phyloP scores from a whole-genome alignment of 2,329 filamentous ascomycete genomes.

The Zopfia rhizophila region DNA sequence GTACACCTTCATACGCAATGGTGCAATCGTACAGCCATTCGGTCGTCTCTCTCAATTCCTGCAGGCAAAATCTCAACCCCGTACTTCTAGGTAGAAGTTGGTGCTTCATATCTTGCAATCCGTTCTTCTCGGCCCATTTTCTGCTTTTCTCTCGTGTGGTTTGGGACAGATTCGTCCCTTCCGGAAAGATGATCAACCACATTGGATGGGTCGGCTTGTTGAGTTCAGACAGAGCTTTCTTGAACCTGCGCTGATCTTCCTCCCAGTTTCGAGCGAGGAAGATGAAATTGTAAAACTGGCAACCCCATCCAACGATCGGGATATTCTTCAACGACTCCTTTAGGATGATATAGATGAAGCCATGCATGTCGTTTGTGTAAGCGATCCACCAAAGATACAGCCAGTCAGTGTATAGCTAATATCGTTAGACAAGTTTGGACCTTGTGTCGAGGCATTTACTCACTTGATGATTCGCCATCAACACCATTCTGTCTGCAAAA shows the following conservation, averaged over 20 bases:
- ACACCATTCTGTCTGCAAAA: conserved; percentile 82
- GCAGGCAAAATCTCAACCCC: conserved; percentile 81
- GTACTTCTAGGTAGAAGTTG: conserved; percentile 82
- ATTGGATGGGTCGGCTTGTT: conserved; percentile 78
- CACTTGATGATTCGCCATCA: conserved; percentile 85
- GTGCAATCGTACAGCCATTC: conserved; percentile 94
- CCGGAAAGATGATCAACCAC: conserved; percentile 90
- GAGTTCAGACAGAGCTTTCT: conserved; percentile 76
- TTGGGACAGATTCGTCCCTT: conserved; percentile 82
- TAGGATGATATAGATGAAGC: conserved; percentile 88
- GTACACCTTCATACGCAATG: conserved; percentile 92
- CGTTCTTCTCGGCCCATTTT: conserved; percentile 80
- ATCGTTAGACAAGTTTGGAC: conserved; percentile 6
- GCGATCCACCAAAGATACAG: conserved; percentile 93
- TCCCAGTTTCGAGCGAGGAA: conserved; percentile 93
- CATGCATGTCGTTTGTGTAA: conserved; percentile 86
- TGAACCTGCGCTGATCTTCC: conserved; percentile 78
- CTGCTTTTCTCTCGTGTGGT: conserved; percentile 77
- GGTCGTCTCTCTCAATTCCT: conserved; percentile 76
- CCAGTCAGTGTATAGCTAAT: conserved; percentile 87
- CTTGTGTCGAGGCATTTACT: background rate
- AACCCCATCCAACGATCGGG: conserved; percentile 81
- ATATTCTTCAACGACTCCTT: conserved; percentile 88
- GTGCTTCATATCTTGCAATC: conserved; percentile 77
- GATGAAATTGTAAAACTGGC: conserved; percentile 89